Evolutionary conservation across 2,329 filamentous ascomycete genomes (phyloP).

Genomic region (Rutstroemia sp.): DNA sequence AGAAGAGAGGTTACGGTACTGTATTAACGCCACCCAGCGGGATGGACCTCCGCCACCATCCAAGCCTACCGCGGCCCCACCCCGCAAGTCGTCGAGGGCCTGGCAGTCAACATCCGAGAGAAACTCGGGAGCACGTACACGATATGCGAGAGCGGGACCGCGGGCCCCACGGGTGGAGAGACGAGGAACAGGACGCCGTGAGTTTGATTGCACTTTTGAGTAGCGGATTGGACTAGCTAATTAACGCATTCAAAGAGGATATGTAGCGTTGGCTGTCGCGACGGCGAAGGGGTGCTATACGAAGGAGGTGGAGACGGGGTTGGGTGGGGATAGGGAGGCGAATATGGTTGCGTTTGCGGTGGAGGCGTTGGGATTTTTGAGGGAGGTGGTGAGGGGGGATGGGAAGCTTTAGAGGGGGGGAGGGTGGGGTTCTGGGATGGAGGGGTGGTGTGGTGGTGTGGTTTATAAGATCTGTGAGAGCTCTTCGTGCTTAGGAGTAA

Average conservation of each 20-base stretch:
- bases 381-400: constrained; percentile 42
- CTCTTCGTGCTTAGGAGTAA: too few relatives aligned
- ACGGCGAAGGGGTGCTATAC: constrained; percentile 43
- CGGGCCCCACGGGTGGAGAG: constrained; percentile 52
- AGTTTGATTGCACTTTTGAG: constrained; percentile 12
- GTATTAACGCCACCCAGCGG: too few relatives aligned
- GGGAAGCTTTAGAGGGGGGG: constrained; percentile 24
- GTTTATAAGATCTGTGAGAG: too few relatives aligned
- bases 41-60: constrained; percentile 50
- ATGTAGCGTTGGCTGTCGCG: constrained; percentile 55
- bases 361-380: constrained; percentile 47
- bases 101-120: constrained; percentile 50
- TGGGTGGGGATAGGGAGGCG: constrained; percentile 43
- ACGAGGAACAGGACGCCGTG: constrained; percentile 49
- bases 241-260: constrained; percentile 36
- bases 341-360: constrained; percentile 59
- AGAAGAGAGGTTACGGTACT: too few relatives aligned
- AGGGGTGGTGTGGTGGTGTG: too few relatives aligned
- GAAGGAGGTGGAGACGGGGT: constrained; percentile 48
- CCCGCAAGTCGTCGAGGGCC: constrained; percentile 45
- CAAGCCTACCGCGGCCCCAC: constrained; percentile 52
- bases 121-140: constrained; percentile 50
- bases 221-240: neutral
- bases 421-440: too few relatives aligned
- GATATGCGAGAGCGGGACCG: constrained; percentile 53